Evolutionary conservation across 2,329 filamentous ascomycete genomes (phyloP), one percentile per base, ranked within the genome.

Genomic region (Botrytis byssoidea): DNA sequence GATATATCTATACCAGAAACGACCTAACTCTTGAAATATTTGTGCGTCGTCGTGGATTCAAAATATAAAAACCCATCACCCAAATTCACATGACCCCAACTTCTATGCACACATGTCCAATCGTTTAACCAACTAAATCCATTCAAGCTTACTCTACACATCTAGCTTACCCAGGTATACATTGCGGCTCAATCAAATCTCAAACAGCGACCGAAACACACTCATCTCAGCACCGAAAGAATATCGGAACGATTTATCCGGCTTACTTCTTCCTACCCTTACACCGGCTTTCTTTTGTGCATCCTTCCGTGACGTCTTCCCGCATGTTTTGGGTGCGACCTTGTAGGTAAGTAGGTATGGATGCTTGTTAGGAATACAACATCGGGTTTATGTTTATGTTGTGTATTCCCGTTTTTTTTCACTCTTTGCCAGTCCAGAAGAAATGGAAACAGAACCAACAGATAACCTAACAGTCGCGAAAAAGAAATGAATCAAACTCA

Each of bases 261-360:
- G 9, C 46, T 55, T 29, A 64, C 4, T 51, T 51, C 46, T 51
- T 12, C 35, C 25, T n/a, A 29, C 8, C 22, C 25, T 55, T 37
- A 18, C 44, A 55, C 14, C 35, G 35, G 35, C 8, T 35, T 42
- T 4, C 16, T 55, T 67, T 67, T 20, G 51, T 18, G n/a, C 32
- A 57, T 55, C 46, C 35, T 42, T 68, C 8, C 32, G 46, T 68
- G 65, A 68, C 46, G 65, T 68, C 65, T 68, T 68, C 46, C 10
- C 25, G 16, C 65, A 68, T 68, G 46, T 16, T 51, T 66, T 37
- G 20, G 12, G 35, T 22, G 20, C 61, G 8, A 32, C 18, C 40
- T 29, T 12, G n/a, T 22, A 16, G 48, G 10, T 22, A 16, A 25
- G 10, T 46, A 46, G 25, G 10, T 51, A 14, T n/a, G 29, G 20